Conservation (phyloP, 192 early-diverging fungal genomes). For the Umbelopsis sp. region DNA sequence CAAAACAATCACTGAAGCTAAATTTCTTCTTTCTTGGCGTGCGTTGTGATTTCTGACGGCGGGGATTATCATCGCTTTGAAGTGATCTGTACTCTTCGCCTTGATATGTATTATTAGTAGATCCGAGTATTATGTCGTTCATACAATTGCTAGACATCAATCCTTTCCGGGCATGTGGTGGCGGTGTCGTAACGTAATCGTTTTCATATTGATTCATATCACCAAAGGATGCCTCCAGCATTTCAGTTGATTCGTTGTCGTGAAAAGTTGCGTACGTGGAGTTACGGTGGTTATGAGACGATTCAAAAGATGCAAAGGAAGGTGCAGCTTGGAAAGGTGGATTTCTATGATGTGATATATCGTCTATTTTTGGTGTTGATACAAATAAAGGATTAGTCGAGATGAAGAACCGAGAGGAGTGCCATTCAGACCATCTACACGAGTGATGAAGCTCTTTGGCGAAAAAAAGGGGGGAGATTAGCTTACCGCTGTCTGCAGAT, state of each 20-base stretch:
- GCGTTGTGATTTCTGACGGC: conserved; percentile 12
- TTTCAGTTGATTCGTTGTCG: conserved; percentile 19
- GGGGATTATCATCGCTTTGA: not conserved
- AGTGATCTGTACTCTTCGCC: conserved; percentile 15
- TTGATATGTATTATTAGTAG: conserved; percentile 16
- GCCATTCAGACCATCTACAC: not conserved
- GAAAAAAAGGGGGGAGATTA: not conserved
- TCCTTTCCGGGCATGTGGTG: conserved; percentile 14
- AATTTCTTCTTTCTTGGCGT: conserved; percentile 19
- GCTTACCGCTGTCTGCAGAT: conserved; percentile 2
- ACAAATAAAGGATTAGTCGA: not conserved
- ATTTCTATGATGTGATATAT: not conserved
- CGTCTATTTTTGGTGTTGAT: not conserved
- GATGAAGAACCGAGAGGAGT: not conserved
- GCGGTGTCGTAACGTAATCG: not conserved
- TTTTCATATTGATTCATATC: conserved; percentile 21
- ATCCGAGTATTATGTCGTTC: conserved; percentile 3
- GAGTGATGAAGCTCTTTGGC: not conserved
- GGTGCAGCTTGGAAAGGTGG: not conserved
- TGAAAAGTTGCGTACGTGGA: conserved; percentile 16
- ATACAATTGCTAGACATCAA: conserved; percentile 1
- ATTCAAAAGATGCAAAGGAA: not conserved
- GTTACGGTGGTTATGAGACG: conserved; percentile 17
- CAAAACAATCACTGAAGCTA: conserved; percentile 14
- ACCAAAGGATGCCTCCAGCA: conserved; percentile 15